A percentile compares a stretch with the other conserved stretches of the same genome.
Evolutionary conservation across 768 basidiomycete species (phyloP).

Genomic region (Glaciozyma antarctica): DNA sequence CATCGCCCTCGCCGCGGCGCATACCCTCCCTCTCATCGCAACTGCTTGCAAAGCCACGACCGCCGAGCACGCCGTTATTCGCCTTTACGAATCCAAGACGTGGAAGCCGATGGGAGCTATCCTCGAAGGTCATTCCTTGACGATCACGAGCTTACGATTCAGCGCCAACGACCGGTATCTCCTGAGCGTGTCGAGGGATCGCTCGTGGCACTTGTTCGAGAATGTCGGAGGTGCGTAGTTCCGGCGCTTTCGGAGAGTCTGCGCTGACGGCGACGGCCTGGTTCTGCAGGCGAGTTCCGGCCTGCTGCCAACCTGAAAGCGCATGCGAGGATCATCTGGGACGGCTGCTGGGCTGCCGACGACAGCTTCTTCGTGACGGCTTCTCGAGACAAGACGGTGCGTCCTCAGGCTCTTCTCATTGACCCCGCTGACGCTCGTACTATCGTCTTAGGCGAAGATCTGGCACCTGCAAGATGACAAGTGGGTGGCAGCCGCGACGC

Average conservation of each 20-base stretch:
- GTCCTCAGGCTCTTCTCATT: slow-evolving; percentile 21
- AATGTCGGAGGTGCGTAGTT: slow-evolving; percentile 43
- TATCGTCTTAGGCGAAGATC: slow-evolving; percentile 60
- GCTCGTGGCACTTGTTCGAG: slow-evolving; percentile 79
- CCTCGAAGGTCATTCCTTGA: slow-evolving; percentile 72
- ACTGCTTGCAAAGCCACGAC: slow-evolving; percentile 84
- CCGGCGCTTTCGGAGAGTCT: background rate
- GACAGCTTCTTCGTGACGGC: slow-evolving; percentile 80
- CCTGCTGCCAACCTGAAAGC: slow-evolving; percentile 61
- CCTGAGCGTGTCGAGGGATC: slow-evolving; percentile 79
- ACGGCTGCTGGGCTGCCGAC: slow-evolving; percentile 74
- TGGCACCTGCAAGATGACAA: slow-evolving; percentile 48
- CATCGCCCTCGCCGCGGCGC: slow-evolving; percentile 68
- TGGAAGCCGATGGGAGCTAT: slow-evolving; percentile 65
- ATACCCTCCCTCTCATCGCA: slow-evolving; percentile 59
- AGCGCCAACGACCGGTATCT: slow-evolving; percentile 65
- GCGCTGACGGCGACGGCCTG: background rate
- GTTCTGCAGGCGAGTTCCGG: slow-evolving; percentile 49
- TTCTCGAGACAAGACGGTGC: slow-evolving; percentile 85
- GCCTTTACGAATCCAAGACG: slow-evolving; percentile 62
- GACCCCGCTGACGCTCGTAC: background rate
- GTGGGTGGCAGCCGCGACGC: slow-evolving; percentile 52
- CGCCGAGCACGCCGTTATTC: slow-evolving; percentile 78
- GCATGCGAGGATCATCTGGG: slow-evolving; percentile 91
- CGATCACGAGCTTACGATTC: slow-evolving; percentile 82